Evolutionary conservation across 768 basidiomycete genomes (phyloP).

Genomic region (Gyrodon lividus): DNA sequence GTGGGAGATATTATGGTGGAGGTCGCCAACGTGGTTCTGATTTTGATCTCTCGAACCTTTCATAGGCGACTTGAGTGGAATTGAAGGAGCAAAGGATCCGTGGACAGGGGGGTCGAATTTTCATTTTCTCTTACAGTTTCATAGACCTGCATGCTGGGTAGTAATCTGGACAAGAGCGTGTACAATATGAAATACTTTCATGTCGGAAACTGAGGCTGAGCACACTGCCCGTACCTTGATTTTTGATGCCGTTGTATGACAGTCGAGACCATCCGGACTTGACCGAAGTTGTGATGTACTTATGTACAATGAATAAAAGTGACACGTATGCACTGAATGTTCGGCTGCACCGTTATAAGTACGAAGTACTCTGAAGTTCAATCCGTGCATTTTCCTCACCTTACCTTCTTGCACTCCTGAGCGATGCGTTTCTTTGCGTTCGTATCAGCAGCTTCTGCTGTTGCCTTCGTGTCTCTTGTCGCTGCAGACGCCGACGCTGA

Average conservation of each 20-base stretch:
- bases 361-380: background rate
- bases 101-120: no score
- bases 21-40: constrained; percentile 69
- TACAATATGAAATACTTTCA: background rate
- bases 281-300: background rate
- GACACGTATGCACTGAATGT: constrained; percentile 32
- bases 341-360: no score
- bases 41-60: constrained; percentile 53
- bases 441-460: constrained; percentile 50
- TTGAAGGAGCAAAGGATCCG: no score
- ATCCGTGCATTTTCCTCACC: background rate
- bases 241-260: background rate
- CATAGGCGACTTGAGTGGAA: constrained; percentile 2
- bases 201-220: background rate
- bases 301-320: constrained; percentile 1
- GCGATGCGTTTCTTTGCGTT: constrained; percentile 64
- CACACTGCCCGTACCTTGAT: background rate
- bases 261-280: background rate
- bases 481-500: constrained; percentile 44
- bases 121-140: no score
- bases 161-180: no score
- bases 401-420: constrained; percentile 26
- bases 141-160: no score
- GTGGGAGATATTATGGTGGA: constrained; percentile 56
- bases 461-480: constrained; percentile 53